Evolutionary conservation across 2,329 filamentous ascomycete genomes (phyloP).

Genomic region (Dactylella cylindrospora): DNA sequence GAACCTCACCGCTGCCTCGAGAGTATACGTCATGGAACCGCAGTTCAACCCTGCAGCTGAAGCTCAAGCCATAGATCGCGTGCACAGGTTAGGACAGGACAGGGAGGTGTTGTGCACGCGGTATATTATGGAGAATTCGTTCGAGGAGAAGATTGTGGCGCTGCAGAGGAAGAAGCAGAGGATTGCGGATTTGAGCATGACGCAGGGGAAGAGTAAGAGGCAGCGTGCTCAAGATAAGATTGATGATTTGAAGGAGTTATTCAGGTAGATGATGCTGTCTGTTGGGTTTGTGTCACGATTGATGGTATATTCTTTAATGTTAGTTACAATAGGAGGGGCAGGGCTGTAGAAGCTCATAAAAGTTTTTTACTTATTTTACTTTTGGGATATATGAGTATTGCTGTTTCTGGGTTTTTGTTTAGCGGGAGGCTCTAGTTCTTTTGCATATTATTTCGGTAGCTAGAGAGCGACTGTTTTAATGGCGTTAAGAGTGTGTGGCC

Average conservation of each 20-base stretch:
- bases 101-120: slow-evolving; percentile 82
- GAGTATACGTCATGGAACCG: slow-evolving; percentile 98
- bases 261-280: slow-evolving; percentile 22
- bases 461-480: too few relatives aligned
- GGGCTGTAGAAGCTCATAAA: background rate
- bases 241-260: slow-evolving; percentile 35
- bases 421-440: slow-evolving; percentile 17
- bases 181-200: slow-evolving; percentile 83
- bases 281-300: background rate
- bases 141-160: slow-evolving; percentile 90
- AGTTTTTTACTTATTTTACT: slow-evolving; percentile 4
- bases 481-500: too few relatives aligned
- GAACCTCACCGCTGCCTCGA: slow-evolving; percentile 53
- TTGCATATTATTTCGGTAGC: background rate
- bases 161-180: slow-evolving; percentile 91
- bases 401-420: slow-evolving; percentile 32
- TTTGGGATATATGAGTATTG: slow-evolving; percentile 6
- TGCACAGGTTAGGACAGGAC: slow-evolving; percentile 87
- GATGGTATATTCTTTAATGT: slow-evolving; percentile 7
- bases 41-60: slow-evolving; percentile 96
- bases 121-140: slow-evolving; percentile 69
- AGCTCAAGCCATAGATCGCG: slow-evolving; percentile 85
- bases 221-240: slow-evolving; percentile 41
- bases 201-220: slow-evolving; percentile 59
- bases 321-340: background rate